phyloP scores from a whole-genome alignment of 1,284 basidiomycete species.

The Ustilago bromivora region DNA sequence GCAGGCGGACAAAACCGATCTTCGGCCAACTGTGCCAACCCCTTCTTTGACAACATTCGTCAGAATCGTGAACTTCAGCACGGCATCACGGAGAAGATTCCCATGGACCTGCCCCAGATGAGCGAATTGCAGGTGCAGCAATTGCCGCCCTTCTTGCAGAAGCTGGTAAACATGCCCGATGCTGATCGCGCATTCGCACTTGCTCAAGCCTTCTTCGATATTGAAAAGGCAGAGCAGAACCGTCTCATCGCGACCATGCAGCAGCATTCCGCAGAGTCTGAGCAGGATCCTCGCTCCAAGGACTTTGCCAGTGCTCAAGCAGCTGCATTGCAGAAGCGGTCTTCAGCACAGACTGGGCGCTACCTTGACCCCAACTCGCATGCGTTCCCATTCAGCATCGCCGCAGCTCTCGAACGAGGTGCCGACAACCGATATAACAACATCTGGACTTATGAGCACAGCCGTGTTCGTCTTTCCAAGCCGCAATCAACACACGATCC shows the following conservation, averaged over 20 bases:
- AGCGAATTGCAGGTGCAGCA: constrained; percentile 65
- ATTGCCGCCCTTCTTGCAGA: constrained; percentile 83
- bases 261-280: constrained; percentile 77
- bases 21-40: constrained; percentile 64
- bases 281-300: constrained; percentile 47
- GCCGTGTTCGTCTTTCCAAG: constrained; percentile 60
- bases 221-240: constrained; percentile 89
- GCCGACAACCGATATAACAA: constrained; percentile 87
- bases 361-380: constrained; percentile 28
- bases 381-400: constrained; percentile 86
- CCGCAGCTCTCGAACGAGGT: constrained; percentile 94
- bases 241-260: constrained; percentile 91
- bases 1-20: constrained; percentile 10
- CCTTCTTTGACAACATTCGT: constrained; percentile 85
- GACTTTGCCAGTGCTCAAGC: constrained; percentile 39
- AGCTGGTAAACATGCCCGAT: constrained; percentile 74
- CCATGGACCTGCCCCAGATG: constrained; percentile 58
- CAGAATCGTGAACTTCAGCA: constrained; percentile 91
- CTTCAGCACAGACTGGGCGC: constrained; percentile 13
- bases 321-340: constrained; percentile 25
- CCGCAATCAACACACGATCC: constrained; percentile 43
- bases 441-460: constrained; percentile 96
- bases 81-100: constrained; percentile 73
- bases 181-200: constrained; percentile 82
- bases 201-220: constrained; percentile 88